phyloP scores from a whole-genome alignment of 306 rosid species.

The Gleditsia sinensis region DNA sequence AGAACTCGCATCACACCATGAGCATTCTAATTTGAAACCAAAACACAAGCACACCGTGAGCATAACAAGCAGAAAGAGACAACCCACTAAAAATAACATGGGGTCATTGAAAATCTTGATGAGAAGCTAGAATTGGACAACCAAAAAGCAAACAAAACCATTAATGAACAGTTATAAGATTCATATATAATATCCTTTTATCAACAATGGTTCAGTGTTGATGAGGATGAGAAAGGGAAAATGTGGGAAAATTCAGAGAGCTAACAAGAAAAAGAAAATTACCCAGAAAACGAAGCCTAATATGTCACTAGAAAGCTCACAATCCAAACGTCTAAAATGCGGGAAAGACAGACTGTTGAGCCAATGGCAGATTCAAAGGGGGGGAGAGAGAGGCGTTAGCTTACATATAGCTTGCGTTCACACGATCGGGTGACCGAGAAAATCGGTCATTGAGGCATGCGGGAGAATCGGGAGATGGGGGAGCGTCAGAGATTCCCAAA shows the following conservation, averaged over 20 bases:
- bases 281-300: constrained; percentile 45
- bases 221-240: background rate
- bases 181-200: background rate
- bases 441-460: constrained; percentile 56
- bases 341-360: constrained; percentile 10
- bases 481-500: constrained; percentile 39
- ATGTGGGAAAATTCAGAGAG: no score
- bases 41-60: background rate
- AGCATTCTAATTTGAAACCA: background rate
- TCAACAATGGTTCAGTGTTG: background rate
- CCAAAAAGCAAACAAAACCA: background rate
- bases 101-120: background rate
- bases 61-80: background rate
- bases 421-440: constrained; percentile 58
- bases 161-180: no score
- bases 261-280: background rate
- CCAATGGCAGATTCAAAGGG: constrained; percentile 43
- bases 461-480: constrained; percentile 50
- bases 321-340: constrained; percentile 39
- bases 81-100: no score
- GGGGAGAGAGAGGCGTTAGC: constrained; percentile 41
- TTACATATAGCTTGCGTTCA: constrained; percentile 50
- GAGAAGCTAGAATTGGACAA: background rate
- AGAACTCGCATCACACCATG: background rate
- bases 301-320: constrained; percentile 5